phyloP scores from a whole-genome alignment of 1,139 yeast genomes.

The Arxiozyma slooffiae region DNA sequence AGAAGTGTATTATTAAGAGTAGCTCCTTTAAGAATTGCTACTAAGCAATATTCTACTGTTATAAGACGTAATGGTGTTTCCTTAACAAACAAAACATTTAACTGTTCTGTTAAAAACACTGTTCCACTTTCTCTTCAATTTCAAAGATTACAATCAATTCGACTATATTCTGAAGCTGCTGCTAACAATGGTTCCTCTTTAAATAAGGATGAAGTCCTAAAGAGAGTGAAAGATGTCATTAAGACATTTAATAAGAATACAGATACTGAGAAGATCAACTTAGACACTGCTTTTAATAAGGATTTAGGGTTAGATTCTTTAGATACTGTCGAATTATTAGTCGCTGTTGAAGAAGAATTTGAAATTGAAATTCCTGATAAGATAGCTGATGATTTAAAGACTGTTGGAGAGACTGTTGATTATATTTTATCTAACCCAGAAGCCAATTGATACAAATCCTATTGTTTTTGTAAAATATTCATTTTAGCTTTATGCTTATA shows the following conservation, averaged over 20 bases:
- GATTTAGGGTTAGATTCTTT: constrained; percentile 64
- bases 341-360: constrained; percentile 63
- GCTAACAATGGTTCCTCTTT: constrained; percentile 6
- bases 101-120: neutral
- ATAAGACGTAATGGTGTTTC: neutral
- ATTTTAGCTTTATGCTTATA: neutral
- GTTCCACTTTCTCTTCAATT: neutral
- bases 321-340: constrained; percentile 62
- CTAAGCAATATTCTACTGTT: neutral
- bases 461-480: neutral
- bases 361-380: constrained; percentile 60
- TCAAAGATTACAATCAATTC: constrained; percentile 5
- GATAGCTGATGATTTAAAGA: constrained; percentile 57
- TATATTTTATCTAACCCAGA: constrained; percentile 32
- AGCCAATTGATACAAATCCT: constrained; percentile 5
- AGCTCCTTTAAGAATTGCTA: constrained; percentile 4
- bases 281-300: constrained; percentile 28
- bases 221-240: constrained; percentile 25
- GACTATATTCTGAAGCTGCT: constrained; percentile 20
- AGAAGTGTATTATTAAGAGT: constrained; percentile 19
- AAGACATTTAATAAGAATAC: constrained; percentile 26
- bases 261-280: constrained; percentile 22
- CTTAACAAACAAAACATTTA: neutral
- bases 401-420: constrained; percentile 59
- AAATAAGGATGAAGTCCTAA: constrained; percentile 21